These are phyloP conservation scores for Penicillium vulpinum DNA, from an alignment of 2,329 filamentous ascomycete species.

Conservation along the genomic window DNA sequence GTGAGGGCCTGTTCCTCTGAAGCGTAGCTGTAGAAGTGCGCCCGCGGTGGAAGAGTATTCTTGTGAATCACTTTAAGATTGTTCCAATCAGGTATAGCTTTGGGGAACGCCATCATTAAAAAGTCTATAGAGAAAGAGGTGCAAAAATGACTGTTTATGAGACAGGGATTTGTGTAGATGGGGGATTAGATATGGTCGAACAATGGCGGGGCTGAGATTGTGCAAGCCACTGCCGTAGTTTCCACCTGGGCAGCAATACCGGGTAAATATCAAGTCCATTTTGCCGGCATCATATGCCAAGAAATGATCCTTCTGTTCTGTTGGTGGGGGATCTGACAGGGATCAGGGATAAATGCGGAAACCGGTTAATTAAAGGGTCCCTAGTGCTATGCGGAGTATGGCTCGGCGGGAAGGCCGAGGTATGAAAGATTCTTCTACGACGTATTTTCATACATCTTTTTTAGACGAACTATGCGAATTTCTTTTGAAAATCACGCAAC, in stretches of 20 bases:
- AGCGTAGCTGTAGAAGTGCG: constrained; percentile 57
- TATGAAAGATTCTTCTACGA: too few relatives aligned
- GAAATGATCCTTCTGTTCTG: not conserved
- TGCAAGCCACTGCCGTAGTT: not conserved
- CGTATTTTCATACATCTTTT: too few relatives aligned
- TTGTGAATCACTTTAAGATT: constrained; percentile 62
- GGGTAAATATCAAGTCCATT: not conserved
- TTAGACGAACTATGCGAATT: too few relatives aligned
- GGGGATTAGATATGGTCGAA: not conserved
- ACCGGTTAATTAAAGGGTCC: not conserved
- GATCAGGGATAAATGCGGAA: not conserved
- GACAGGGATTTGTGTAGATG: not conserved
- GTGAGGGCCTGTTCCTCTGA: constrained; percentile 52
- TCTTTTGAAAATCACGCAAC: too few relatives aligned
- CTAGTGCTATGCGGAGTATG: not conserved
- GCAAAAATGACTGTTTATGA: not conserved
- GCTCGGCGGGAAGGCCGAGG: not conserved
- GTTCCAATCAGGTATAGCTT: constrained; percentile 56
- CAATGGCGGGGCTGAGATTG: not conserved
- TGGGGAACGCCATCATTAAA: constrained; percentile 14
- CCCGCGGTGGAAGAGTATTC: constrained; percentile 59
- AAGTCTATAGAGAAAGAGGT: not conserved
- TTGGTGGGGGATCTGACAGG: not conserved
- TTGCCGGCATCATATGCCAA: not conserved
- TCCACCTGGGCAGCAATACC: not conserved